Percentiles rank a stretch among this genome's conserved stretches.
Evolutionary conservation across 2,329 filamentous ascomycete species (phyloP).

Genomic region (Trichoderma brevicompactum): DNA sequence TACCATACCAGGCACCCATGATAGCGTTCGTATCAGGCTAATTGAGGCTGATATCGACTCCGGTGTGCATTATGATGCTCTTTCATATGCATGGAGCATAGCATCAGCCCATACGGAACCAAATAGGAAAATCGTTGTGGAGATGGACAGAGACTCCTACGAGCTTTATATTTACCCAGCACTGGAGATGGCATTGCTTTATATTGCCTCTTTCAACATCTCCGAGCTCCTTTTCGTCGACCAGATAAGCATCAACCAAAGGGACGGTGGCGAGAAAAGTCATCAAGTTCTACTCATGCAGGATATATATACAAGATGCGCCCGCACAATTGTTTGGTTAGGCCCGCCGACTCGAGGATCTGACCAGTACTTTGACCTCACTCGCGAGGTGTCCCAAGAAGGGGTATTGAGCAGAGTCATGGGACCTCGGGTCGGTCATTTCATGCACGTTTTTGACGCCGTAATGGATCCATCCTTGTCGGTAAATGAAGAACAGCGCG

Average conservation of each 20-base stretch:
- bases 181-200: constrained; percentile 39
- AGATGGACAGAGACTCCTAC: constrained; percentile 26
- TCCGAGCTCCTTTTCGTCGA: constrained; percentile 38
- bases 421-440: constrained; percentile 33
- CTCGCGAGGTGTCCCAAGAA: constrained; percentile 31
- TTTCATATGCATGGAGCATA: constrained; percentile 41
- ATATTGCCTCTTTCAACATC: constrained; percentile 28
- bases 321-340: constrained; percentile 38
- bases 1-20: constrained; percentile 31
- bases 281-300: constrained; percentile 40
- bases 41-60: constrained; percentile 34
- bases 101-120: constrained; percentile 28
- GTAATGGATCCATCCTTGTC: constrained; percentile 36
- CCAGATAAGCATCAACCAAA: constrained; percentile 42
- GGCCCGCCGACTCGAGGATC: constrained; percentile 35
- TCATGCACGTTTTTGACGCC: constrained; percentile 39
- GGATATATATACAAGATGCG: constrained; percentile 37
- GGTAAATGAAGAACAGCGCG: constrained; percentile 30
- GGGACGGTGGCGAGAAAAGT: constrained; percentile 34
- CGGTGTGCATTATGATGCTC: constrained; percentile 35
- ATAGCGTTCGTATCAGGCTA: constrained; percentile 38
- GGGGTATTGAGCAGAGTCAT: constrained; percentile 35
- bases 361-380: constrained; percentile 33
- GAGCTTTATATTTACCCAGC: constrained; percentile 37
- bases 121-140: constrained; percentile 38